Percentiles rank a stretch among this genome's conserved stretches.
Conservation (phyloP, 75 land plant genomes). For the Pinus tabuliformis region DNA sequence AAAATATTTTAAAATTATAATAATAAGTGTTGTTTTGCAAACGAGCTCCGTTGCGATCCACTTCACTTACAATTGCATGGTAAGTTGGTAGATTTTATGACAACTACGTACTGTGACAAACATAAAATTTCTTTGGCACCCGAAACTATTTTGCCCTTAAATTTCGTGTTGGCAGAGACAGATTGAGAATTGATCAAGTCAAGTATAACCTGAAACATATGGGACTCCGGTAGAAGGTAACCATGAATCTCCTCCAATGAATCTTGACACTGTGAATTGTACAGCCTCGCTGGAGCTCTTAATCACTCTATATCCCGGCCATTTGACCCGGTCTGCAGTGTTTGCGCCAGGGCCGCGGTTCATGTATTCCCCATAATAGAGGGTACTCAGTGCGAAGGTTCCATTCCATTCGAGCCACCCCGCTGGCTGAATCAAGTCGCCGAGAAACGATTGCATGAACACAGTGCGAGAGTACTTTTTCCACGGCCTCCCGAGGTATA, state of each 20-base stretch:
- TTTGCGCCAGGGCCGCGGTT: constrained; percentile 26
- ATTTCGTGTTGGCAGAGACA: too few species aligned
- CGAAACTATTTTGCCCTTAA: too few species aligned
- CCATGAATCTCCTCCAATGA: constrained; percentile 21
- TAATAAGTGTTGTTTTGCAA: too few species aligned
- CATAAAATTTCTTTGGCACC: too few species aligned
- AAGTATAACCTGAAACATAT: not conserved
- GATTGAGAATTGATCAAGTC: not conserved
- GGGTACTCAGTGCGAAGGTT: constrained; percentile 13
- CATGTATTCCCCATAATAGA: constrained; percentile 33
- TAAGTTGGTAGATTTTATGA: too few species aligned
- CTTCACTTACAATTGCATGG: too few species aligned
- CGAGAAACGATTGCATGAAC: constrained; percentile 17
- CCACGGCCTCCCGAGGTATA: constrained; percentile 28
- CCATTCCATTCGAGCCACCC: constrained; percentile 41
- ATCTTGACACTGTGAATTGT: constrained; percentile 21
- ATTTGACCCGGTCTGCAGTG: constrained; percentile 14
- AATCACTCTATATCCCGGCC: constrained; percentile 15
- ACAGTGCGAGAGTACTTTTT: constrained; percentile 27
- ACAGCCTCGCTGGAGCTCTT: not conserved
- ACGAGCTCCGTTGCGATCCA: too few species aligned
- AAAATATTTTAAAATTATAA: too few species aligned
- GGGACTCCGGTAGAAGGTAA: constrained; percentile 9
- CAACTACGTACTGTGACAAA: too few species aligned
- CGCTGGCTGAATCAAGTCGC: constrained; percentile 20